Evolutionary conservation across 2,329 filamentous ascomycete genomes (phyloP).

Genomic region (Colletotrichum graminicola): DNA sequence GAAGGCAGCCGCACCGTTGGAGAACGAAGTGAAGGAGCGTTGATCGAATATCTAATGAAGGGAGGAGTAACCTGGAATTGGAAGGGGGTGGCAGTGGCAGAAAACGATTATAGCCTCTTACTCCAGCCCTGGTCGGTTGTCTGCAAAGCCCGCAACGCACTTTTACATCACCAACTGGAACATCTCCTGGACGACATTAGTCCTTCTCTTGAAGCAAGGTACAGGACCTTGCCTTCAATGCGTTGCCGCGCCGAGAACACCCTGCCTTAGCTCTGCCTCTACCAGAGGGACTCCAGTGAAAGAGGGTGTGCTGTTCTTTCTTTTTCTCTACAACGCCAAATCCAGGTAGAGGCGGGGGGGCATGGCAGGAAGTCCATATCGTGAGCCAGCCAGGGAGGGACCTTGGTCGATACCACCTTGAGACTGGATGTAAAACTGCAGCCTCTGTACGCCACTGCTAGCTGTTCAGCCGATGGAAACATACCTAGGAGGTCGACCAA

Average conservation of each 20-base stretch:
- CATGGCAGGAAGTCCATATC: conserved; percentile 22
- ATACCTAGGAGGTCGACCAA: background rate
- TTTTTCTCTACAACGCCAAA: conserved; percentile 31
- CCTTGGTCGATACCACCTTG: conserved; percentile 18
- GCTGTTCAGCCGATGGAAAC: background rate
- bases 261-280: conserved; percentile 23
- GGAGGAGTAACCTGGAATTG: conserved; percentile 9
- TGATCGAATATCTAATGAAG: conserved; percentile 10
- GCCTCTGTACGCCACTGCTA: conserved; percentile 20
- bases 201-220: conserved; percentile 1
- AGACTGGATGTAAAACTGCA: conserved; percentile 1
- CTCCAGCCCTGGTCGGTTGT: background rate
- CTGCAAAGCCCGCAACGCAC: background rate
- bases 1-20: conserved; percentile 16
- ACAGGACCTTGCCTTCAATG: background rate
- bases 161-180: background rate
- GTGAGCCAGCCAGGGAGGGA: background rate
- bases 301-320: conserved; percentile 34
- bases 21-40: conserved; percentile 10
- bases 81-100: conserved; percentile 19
- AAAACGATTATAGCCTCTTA: conserved; percentile 14
- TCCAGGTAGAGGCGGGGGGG: conserved; percentile 31
- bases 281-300: conserved; percentile 24
- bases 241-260: conserved; percentile 12
- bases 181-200: conserved; percentile 1